Evolutionary conservation across 495 filamentous ascomycete genomes (phyloP), one percentile per base, ranked within the genome.

Genomic region (Penicillium simplicissimum): DNA sequence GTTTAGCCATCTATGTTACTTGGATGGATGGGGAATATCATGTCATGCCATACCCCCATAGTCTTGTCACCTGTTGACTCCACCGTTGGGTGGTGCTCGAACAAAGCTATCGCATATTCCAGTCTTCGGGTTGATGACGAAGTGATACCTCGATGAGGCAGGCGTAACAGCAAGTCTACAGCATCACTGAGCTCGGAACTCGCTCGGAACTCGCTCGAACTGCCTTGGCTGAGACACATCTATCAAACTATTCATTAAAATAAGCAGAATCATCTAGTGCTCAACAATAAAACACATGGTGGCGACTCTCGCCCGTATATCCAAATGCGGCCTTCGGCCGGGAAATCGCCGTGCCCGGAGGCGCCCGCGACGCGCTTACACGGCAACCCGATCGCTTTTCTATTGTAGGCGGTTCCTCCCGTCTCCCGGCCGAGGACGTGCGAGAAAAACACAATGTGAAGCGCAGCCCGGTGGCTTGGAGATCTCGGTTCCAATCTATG

Each of bases 311-410:
- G 25, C n/a, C 10, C 28, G 7, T 15, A 15, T 51, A 6, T n/a
- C 31, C 31, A n/a, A n/a, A 52, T 31, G 9, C 48, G 48, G 31
- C 31, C 34, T 38, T 54, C 34, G 57, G 48, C 48, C 57, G 57
- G 49, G 36, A n/a, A 33, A 51, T 37, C 53, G 35, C 49, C 47
- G 37, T 28, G 33, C 49, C 31, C 48, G 54, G 55, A 58, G 42
- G 47, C 48, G 47, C 60, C 60, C 60, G 60, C 42, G n/a, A 8
- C 60, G 55, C 60, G 60, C 42, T 23, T 4, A 38, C 23, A 37
- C 60, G 60, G 60, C 49, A 58, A 51, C 21, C 61, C 61, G 61
- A 63, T 35, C 42, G 2, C 11, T 15, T 17, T 17, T 48, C 17
- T 7, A 10, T 4, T 8, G 17, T 23, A 47, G 7, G 52, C 38